Conservation (phyloP, 2,329 filamentous ascomycete genomes). For the Amesomyces nigricolor region DNA sequence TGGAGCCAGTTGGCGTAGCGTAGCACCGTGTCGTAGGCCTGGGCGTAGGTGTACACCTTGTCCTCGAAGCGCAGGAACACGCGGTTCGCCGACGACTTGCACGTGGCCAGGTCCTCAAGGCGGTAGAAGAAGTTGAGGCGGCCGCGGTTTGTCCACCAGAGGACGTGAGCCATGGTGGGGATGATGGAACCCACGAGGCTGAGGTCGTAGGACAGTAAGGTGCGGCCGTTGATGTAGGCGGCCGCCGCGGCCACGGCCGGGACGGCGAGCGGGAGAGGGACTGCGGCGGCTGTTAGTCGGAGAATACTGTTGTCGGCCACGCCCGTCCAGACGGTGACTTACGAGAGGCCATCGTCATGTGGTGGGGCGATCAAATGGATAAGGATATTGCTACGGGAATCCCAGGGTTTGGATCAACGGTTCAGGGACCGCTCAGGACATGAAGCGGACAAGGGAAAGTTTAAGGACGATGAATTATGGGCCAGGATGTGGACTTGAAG, state of each 20-base stretch:
- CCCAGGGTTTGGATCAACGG: neutral
- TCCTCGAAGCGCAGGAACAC: slow-evolving; percentile 65
- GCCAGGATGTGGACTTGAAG: neutral
- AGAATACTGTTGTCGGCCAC: no score
- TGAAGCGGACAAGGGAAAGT: neutral
- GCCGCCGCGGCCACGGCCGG: slow-evolving; percentile 60
- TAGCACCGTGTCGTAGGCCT: slow-evolving; percentile 65
- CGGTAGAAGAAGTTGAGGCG: slow-evolving; percentile 68
- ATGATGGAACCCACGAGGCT: slow-evolving; percentile 51
- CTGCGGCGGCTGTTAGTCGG: slow-evolving; percentile 29
- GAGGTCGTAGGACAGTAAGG: slow-evolving; percentile 60
- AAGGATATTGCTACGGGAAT: no score
- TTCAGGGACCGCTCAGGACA: neutral
- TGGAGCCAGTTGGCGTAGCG: slow-evolving; percentile 73
- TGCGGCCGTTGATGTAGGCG: slow-evolving; percentile 74
- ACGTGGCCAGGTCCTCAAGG: slow-evolving; percentile 61
- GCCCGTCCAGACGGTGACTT: slow-evolving; percentile 3
- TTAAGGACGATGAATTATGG: neutral
- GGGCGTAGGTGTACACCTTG: slow-evolving; percentile 64
- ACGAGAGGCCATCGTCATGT: slow-evolving; percentile 19
- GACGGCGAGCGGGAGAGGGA: slow-evolving; percentile 48
- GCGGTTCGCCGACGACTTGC: slow-evolving; percentile 45
- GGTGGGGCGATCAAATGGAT: neutral
- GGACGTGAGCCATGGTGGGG: slow-evolving; percentile 39
- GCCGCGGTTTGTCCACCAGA: slow-evolving; percentile 49